Conservation (phyloP, 805 yeast genomes). For the Hanseniaspora meyeri region DNA sequence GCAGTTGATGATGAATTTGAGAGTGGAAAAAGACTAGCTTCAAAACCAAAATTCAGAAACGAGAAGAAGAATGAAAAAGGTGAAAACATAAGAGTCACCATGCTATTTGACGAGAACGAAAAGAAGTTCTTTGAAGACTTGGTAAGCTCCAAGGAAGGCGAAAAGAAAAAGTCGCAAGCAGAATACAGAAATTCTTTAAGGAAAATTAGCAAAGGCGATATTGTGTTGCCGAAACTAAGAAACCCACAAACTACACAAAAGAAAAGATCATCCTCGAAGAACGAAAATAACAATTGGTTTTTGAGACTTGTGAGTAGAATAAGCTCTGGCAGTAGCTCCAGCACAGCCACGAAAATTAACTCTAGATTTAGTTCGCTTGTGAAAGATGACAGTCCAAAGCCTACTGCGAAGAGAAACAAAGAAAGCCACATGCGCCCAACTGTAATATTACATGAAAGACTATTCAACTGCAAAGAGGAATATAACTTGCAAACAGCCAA, state of each 20-base stretch:
- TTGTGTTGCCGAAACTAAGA: background rate
- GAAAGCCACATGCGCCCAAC: background rate
- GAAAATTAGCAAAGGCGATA: background rate
- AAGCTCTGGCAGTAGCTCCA: background rate
- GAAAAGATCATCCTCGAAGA: background rate
- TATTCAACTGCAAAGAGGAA: background rate
- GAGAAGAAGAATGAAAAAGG: background rate
- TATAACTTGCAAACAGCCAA: background rate
- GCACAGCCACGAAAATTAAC: background rate
- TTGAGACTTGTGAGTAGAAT: constrained; percentile 7
- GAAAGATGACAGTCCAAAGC: background rate
- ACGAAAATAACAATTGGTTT: constrained; percentile 1
- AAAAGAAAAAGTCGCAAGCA: background rate
- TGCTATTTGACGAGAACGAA: constrained; percentile 24
- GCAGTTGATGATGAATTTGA: background rate
- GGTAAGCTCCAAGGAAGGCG: constrained; percentile 10
- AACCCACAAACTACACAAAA: background rate
- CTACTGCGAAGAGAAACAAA: background rate
- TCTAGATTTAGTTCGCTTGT: background rate
- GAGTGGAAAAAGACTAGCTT: background rate
- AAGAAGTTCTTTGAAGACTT: constrained; percentile 15
- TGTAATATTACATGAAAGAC: constrained; percentile 2
- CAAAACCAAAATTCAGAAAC: constrained; percentile 2
- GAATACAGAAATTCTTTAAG: background rate
- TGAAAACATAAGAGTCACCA: constrained; percentile 21